phyloP scores from a whole-genome alignment of 2,329 filamentous ascomycete species.

The Hymenotorrendiella dingleyae region DNA sequence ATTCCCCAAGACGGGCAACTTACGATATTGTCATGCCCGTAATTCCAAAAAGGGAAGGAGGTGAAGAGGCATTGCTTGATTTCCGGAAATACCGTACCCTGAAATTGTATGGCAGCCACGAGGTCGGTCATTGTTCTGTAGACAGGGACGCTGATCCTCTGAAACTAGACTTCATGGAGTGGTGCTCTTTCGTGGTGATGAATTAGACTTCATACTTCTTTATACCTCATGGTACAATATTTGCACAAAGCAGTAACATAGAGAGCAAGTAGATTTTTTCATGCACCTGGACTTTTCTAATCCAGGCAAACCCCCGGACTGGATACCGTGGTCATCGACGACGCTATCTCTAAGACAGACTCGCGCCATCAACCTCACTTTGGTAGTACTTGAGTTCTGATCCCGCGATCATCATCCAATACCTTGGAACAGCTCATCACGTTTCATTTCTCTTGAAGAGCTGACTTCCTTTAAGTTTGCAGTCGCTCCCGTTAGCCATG shows the following conservation, averaged over 20 bases:
- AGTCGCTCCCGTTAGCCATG: no score
- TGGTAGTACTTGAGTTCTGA: neutral
- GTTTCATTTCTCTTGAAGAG: no score
- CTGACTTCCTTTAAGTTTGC: no score
- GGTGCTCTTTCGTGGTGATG: neutral
- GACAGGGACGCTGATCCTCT: neutral
- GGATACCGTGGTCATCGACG: neutral
- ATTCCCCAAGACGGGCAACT: neutral
- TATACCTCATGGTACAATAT: no score
- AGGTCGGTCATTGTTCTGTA: neutral
- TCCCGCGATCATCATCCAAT: no score
- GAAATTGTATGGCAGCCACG: constrained; percentile 1
- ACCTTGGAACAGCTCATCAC: no score
- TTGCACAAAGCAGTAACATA: no score
- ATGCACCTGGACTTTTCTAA: no score
- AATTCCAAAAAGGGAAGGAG: neutral
- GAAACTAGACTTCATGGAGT: neutral
- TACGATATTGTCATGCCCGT: neutral
- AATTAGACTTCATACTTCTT: no score
- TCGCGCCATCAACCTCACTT: neutral
- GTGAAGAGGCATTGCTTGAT: neutral
- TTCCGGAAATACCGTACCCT: neutral
- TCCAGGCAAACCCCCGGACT: no score
- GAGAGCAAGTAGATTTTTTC: no score
- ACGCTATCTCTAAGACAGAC: neutral